Percentiles rank a stretch among this genome's conserved stretches.
phyloP scores from a whole-genome alignment of 306 rosid species.

The peach (Prunus persica) region Prunus_persica_NCBIv2 NC_034010.1:28962001-28962500 shows the following conservation, averaged over 20 bases:
- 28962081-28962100: conserved; percentile 83
- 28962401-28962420: not conserved
- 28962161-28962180: conserved; percentile 41
- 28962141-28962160: conserved; percentile 76
- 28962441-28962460: conserved; percentile 79
- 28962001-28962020: not conserved
- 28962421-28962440: conserved; percentile 17
- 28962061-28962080: conserved; percentile 75
- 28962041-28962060: conserved; percentile 60
- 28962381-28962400: not conserved
- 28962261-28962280: conserved; percentile 6
- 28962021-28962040: conserved; percentile 38
- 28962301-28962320: not conserved
- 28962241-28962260: not conserved
- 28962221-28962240: not conserved
- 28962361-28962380: not conserved
- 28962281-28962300: not conserved
- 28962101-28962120: conserved; percentile 82
- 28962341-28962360: not conserved
- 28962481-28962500: conserved; percentile 81
- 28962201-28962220: conserved; percentile 1
- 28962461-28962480: conserved; percentile 91
- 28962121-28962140: conserved; percentile 98
- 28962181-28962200: not conserved
- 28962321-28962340: no score